Evolutionary conservation across 2,329 filamentous ascomycete species (phyloP).

Genomic region (Hypoxylon sp.): DNA sequence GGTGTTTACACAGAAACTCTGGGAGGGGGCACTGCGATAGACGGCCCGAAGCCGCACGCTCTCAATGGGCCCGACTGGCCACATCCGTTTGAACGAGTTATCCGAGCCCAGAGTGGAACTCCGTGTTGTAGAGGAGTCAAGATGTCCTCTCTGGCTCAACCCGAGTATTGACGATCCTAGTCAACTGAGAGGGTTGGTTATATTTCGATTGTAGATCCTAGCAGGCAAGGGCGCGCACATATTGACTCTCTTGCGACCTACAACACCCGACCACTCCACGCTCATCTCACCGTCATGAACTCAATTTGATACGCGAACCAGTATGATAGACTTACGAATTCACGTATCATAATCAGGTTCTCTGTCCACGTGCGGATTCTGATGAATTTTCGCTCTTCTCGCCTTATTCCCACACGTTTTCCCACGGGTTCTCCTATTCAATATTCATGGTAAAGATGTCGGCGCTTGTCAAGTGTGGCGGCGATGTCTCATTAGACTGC

Average conservation of each 20-base stretch:
- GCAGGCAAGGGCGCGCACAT: background rate
- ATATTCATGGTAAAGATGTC: background rate
- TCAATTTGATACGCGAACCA: background rate
- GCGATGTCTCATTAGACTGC: constrained; percentile 22
- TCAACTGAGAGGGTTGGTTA: too few species aligned
- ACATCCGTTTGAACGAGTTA: background rate
- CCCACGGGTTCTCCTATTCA: background rate
- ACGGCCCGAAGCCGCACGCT: background rate
- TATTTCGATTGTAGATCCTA: background rate
- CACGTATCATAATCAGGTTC: background rate
- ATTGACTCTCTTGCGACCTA: background rate
- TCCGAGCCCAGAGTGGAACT: background rate
- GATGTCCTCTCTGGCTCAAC: background rate
- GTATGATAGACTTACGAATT: too few species aligned
- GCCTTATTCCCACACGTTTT: background rate
- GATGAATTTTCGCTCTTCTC: background rate
- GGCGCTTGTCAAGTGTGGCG: constrained; percentile 5
- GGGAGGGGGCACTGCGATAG: background rate
- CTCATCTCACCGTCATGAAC: background rate
- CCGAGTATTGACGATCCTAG: background rate
- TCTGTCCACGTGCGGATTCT: background rate
- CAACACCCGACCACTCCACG: background rate
- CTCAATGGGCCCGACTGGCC: background rate
- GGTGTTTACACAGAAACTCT: background rate
- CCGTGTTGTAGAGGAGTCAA: background rate